Evolutionary conservation across 352 stramenopile genomes (phyloP), one percentile per base, ranked within the genome.

Genomic region (Phytophthora cryptogea): DNA sequence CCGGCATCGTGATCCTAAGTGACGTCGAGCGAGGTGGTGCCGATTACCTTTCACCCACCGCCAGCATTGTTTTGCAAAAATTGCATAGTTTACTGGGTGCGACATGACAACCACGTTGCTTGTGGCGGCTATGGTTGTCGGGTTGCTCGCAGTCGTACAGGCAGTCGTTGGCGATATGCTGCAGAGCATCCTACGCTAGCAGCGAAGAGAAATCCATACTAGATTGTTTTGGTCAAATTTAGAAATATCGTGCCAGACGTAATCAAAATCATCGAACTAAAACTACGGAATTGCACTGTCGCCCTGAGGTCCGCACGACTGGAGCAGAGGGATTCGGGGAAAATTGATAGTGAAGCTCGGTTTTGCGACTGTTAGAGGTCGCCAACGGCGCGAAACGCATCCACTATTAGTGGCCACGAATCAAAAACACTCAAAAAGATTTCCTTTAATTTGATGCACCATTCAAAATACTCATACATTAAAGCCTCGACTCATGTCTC

Each of bases 321-420:
- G 41, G 26, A 48, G 36, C 35, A 57, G 36, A 48, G 49, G 13
- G 27, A n/a, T 57, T 57, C 26, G 8, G 13, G 7, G 37, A n/a
- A 23, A 31, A 41, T 57, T 46, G 11, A 57, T 57, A 57, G 23
- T 57, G 28, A 57, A 57, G 11, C 8, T 1, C 5, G 17, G 8
- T 3, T 47, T 57, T 48, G 20, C 20, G 20, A 23, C 20, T 23
- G 20, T 2, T 23, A 23, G 20, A 3, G 20, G 20, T 23, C 20
- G 20, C 20, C 1, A 23, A 23, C 20, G 20, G 20, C 2, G 20
- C 20, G 20, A 23, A 23, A 23, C 2, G 20, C 2, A 23, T 23
- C 20, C 20, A 23, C 20, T 23, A 23, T 23, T 23, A 2, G 2
- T 23, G 20, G 2, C 20, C 20, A 3, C 20, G 20, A 23, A 23